These are phyloP conservation scores for Lactarius pseudohatsudake DNA, from an alignment of 768 basidiomycete genomes.

Conservation along the genomic window DNA sequence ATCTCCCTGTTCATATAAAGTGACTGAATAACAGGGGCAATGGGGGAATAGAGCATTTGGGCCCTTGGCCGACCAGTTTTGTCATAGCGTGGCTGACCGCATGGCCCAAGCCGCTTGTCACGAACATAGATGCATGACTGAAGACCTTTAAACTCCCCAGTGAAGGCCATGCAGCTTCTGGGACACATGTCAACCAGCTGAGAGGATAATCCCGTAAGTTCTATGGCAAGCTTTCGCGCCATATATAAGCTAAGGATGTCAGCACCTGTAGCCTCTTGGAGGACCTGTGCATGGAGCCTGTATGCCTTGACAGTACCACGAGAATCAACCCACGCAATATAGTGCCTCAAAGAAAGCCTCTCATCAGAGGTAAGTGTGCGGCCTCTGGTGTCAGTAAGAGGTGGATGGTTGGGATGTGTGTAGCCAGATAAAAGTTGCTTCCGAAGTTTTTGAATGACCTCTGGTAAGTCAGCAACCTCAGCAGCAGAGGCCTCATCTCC, in stretches of 20 bases:
- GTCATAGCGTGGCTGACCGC: too few relatives aligned
- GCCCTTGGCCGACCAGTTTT: too few relatives aligned
- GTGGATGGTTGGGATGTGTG: background rate
- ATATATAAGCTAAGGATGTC: background rate
- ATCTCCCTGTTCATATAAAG: too few relatives aligned
- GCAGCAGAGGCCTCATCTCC: background rate
- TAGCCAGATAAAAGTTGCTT: background rate
- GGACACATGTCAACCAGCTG: conserved; percentile 3
- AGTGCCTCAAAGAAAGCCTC: background rate
- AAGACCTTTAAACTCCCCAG: background rate
- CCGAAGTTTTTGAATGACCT: background rate
- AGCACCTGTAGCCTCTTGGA: background rate
- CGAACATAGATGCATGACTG: background rate
- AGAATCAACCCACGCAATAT: too few relatives aligned
- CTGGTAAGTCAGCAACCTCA: background rate
- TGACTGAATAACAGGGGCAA: too few relatives aligned
- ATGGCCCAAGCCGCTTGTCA: background rate
- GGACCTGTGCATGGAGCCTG: background rate
- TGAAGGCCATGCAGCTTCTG: conserved; percentile 1
- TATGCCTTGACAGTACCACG: background rate
- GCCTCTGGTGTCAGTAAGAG: background rate
- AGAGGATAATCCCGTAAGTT: background rate
- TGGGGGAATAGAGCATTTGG: too few relatives aligned
- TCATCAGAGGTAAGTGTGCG: background rate
- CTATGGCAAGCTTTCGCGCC: background rate